Percentiles rank a stretch among this genome's conserved stretches.
These are phyloP conservation scores for Colletotrichum sojae DNA, from an alignment of 2,329 filamentous ascomycete species.

Conservation along the genomic window DNA sequence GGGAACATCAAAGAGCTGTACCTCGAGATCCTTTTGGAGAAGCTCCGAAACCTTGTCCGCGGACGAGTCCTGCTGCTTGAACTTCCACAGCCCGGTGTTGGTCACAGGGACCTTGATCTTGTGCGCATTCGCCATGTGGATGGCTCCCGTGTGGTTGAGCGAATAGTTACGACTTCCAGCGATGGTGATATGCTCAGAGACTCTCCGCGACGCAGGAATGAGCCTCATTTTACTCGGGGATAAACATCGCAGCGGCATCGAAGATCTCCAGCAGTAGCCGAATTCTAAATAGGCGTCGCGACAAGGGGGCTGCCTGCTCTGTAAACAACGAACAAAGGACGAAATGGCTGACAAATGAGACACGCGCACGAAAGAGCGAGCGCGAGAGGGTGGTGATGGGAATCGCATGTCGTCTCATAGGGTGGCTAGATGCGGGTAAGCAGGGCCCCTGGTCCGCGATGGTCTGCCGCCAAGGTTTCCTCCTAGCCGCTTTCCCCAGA, in stretches of 20 bases:
- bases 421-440: constrained; percentile 17
- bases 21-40: constrained; percentile 81
- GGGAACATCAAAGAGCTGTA: constrained; percentile 43
- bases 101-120: constrained; percentile 63
- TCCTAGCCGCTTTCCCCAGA: constrained; percentile 20
- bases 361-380: constrained; percentile 9
- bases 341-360: constrained; percentile 22
- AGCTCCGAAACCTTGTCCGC: constrained; percentile 76
- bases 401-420: constrained; percentile 22
- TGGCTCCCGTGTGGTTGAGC: constrained; percentile 7
- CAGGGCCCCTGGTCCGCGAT: constrained; percentile 13
- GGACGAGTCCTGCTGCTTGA: constrained; percentile 67
- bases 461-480: constrained; percentile 16
- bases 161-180: not conserved
- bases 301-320: not conserved
- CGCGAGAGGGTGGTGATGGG: constrained; percentile 4
- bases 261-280: not conserved
- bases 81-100: constrained; percentile 65
- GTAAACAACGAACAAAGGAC: too few species aligned
- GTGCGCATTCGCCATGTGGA: constrained; percentile 62
- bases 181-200: constrained; percentile 8
- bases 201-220: not conserved
- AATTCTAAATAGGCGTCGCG: constrained; percentile 17
- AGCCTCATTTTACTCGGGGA: constrained; percentile 25
- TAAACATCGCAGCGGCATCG: not conserved